Conservation (phyloP, 345 rosid species). For the Salix dunnii region DNA sequence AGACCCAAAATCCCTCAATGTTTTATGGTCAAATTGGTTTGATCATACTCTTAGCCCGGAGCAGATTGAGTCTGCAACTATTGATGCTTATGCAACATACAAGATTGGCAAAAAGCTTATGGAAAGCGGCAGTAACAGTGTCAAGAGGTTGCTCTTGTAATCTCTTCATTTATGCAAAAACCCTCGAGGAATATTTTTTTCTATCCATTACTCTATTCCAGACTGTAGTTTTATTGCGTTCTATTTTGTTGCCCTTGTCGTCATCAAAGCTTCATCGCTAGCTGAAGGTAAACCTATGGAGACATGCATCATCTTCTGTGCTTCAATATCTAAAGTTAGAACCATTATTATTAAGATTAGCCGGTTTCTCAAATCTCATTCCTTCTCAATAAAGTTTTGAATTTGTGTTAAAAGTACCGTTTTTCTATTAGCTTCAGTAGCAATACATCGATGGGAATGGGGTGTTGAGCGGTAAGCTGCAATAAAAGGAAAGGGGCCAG, state of each 20-base stretch:
- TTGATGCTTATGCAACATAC: conserved; percentile 31
- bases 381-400: too few species aligned
- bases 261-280: not conserved
- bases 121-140: conserved; percentile 23
- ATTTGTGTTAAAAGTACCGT: too few species aligned
- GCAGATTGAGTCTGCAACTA: conserved; percentile 26
- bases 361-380: too few species aligned
- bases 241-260: too few species aligned
- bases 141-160: conserved; percentile 24
- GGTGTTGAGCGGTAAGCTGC: too few species aligned
- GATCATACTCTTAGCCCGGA: conserved; percentile 18
- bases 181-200: not conserved
- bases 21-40: conserved; percentile 33
- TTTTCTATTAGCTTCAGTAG: too few species aligned
- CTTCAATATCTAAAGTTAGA: not conserved
- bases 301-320: not conserved
- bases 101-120: conserved; percentile 26
- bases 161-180: not conserved
- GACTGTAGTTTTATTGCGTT: not conserved
- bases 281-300: not conserved
- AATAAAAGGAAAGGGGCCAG: too few species aligned
- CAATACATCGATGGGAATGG: too few species aligned
- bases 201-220: not conserved
- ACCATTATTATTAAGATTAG: too few species aligned
- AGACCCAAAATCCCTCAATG: conserved; percentile 21